Percentiles rank a stretch among this genome's conserved stretches.
Evolutionary conservation across 768 basidiomycete genomes (phyloP).

Genomic region (Sistotremastrum suecicum): DNA sequence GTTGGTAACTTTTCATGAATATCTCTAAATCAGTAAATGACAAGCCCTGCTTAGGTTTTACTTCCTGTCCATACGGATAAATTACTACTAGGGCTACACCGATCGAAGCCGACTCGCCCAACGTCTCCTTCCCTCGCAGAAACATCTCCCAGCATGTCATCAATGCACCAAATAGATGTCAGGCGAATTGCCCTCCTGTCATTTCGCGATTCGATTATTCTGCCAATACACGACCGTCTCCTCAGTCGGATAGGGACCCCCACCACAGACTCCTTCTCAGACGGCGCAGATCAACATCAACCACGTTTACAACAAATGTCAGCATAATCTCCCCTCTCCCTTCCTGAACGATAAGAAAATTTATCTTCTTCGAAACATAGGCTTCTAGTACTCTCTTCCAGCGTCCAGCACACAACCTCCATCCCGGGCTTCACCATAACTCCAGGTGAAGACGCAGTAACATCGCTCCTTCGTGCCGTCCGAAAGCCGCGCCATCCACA

Average conservation of each 20-base stretch:
- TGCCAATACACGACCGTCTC: conserved; percentile 46
- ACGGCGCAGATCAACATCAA: conserved; percentile 41
- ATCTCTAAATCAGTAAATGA: conserved; percentile 17
- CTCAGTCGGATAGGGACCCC: conserved; percentile 19
- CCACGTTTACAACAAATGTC: conserved; percentile 76
- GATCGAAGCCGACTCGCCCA: conserved; percentile 31
- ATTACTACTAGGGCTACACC: conserved; percentile 53
- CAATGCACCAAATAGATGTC: conserved; percentile 57
- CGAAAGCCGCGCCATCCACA: conserved; percentile 31
- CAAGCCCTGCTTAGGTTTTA: conserved; percentile 26
- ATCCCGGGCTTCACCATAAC: conserved; percentile 41
- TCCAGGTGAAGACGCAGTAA: conserved; percentile 52
- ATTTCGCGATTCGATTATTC: conserved; percentile 68
- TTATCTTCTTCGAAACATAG: conserved; percentile 18
- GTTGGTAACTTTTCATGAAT: conserved; percentile 16
- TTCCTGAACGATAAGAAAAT: conserved; percentile 3
- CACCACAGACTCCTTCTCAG: conserved; percentile 35
- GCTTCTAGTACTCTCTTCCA: conserved; percentile 64
- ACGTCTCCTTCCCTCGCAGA: conserved; percentile 26
- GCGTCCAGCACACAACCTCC: conserved; percentile 40
- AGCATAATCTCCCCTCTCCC: conserved; percentile 9
- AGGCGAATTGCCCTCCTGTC: conserved; percentile 65
- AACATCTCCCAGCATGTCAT: conserved; percentile 10
- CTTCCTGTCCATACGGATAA: conserved; percentile 50
- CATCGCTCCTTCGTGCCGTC: conserved; percentile 49